phyloP scores from a whole-genome alignment of 75 land plant genomes.

The Chamaecyparis obtusa region DNA sequence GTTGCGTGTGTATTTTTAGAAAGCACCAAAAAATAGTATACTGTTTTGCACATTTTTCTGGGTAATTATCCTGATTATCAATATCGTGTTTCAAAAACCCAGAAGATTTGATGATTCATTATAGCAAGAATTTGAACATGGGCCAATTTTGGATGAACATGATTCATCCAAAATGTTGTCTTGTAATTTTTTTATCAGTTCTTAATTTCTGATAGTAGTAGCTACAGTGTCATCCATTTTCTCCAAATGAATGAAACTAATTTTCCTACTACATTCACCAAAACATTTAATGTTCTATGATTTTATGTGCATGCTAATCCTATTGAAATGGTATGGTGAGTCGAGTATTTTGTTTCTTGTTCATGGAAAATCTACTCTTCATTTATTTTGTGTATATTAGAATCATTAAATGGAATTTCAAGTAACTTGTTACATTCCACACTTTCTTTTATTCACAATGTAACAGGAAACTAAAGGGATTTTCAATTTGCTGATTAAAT shows the following conservation, averaged over 20 bases:
- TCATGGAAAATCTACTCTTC: background rate
- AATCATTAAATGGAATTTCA: background rate
- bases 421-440: background rate
- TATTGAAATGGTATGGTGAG: background rate
- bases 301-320: background rate
- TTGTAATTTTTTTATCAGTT: background rate
- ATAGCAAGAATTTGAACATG: background rate
- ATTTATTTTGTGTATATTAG: background rate
- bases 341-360: slow-evolving; percentile 1
- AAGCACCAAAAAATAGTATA: too few species aligned
- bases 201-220: background rate
- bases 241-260: background rate
- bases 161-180: background rate
- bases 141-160: background rate
- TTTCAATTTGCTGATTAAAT: slow-evolving; percentile 55
- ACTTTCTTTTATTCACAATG: background rate
- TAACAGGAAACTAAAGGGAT: background rate
- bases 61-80: background rate
- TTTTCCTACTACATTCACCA: background rate
- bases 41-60: too few species aligned
- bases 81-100: background rate
- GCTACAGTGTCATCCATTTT: background rate
- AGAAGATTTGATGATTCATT: background rate
- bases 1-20: too few species aligned
- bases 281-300: background rate